These are phyloP conservation scores for Kalmusia sp. DNA, from an alignment of 2,329 filamentous ascomycete species.

Conservation along the genomic window DNA sequence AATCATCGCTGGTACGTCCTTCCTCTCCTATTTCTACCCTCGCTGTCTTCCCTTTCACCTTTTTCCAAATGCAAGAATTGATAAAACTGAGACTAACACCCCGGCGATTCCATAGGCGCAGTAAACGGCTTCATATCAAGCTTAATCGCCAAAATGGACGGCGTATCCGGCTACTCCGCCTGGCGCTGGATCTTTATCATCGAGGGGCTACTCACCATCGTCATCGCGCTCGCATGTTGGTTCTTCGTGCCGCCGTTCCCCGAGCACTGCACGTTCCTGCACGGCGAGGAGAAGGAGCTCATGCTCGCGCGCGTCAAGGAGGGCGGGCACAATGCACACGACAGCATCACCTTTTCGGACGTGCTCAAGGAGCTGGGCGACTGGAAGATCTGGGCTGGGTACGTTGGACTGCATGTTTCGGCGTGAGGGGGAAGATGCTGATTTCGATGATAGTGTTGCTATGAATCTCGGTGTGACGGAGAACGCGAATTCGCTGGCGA, in stretches of 20 bases:
- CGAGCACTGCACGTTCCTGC: slow-evolving; percentile 57
- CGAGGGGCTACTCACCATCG: slow-evolving; percentile 62
- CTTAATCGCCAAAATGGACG: slow-evolving; percentile 47
- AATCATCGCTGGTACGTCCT: slow-evolving; percentile 61
- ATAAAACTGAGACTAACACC: too few relatives aligned
- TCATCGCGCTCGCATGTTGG: slow-evolving; percentile 55
- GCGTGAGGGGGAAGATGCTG: neutral
- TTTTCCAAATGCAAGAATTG: too few relatives aligned
- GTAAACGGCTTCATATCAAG: slow-evolving; percentile 62
- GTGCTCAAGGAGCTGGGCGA: slow-evolving; percentile 54
- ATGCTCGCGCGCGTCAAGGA: slow-evolving; percentile 61
- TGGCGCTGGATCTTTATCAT: slow-evolving; percentile 65
- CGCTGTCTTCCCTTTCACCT: too few relatives aligned
- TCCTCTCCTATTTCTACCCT: too few relatives aligned
- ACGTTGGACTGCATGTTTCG: slow-evolving; percentile 22
- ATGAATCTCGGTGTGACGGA: slow-evolving; percentile 40
- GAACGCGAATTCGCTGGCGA: slow-evolving; percentile 40
- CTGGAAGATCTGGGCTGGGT: slow-evolving; percentile 63
- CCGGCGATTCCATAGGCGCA: too few relatives aligned
- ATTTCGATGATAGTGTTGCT: slow-evolving; percentile 19
- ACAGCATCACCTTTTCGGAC: slow-evolving; percentile 54
- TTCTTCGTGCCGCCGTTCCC: slow-evolving; percentile 60
- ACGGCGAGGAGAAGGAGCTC: slow-evolving; percentile 58
- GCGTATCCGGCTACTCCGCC: slow-evolving; percentile 27
- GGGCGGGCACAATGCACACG: slow-evolving; percentile 53